Conservation (phyloP, 805 yeast species). For the Clavispora vitiphila region DNA sequence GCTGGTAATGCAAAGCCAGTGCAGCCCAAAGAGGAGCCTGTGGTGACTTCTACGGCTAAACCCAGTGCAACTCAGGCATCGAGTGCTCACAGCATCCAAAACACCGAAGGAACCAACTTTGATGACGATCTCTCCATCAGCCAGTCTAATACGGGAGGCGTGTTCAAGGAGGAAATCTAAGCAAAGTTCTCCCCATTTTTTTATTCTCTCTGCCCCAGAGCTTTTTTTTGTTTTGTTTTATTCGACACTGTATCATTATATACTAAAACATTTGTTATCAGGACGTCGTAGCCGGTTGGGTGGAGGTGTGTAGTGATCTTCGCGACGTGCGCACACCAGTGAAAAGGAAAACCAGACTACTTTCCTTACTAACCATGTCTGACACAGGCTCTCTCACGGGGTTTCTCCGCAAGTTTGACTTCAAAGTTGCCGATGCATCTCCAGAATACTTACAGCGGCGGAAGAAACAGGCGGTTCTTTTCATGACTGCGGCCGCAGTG, state of each 20-base stretch:
- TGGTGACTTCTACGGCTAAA: neutral
- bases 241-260: constrained; percentile 1
- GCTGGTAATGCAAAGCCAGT: neutral
- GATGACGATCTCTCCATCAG: constrained; percentile 30
- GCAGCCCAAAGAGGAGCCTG: neutral
- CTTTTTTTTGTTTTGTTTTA: constrained; percentile 1
- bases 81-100: constrained; percentile 1
- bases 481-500: constrained; percentile 66
- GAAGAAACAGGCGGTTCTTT: constrained; percentile 65
- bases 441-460: constrained; percentile 57
- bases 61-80: neutral
- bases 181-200: neutral
- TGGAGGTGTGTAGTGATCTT: no score
- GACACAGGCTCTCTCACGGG: neutral
- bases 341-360: neutral
- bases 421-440: constrained; percentile 32
- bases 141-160: constrained; percentile 28
- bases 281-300: neutral
- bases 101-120: constrained; percentile 4
- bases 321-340: neutral
- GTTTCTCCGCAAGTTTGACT: constrained; percentile 13
- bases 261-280: neutral
- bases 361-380: neutral
- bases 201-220: neutral
- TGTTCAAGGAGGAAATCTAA: constrained; percentile 40